Evolutionary conservation across 2,329 filamentous ascomycete species (phyloP), one percentile per base, ranked within the genome.

Genomic region (Aspergillus calidoustus): DNA sequence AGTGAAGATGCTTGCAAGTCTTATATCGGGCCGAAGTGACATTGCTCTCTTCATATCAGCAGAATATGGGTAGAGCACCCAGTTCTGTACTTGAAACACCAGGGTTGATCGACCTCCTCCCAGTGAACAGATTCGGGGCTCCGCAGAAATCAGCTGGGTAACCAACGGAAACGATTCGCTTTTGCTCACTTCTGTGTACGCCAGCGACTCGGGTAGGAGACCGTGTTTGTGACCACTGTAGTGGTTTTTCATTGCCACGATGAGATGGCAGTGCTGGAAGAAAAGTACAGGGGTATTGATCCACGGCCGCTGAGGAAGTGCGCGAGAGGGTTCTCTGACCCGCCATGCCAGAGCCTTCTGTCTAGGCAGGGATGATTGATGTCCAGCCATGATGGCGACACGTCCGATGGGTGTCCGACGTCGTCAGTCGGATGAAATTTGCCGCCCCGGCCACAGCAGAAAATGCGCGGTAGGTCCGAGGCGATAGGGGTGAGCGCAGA

Each of bases 401-500:
- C 19, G 19, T 19, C 19, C 19, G 19, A 19, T n/a, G 60, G 60
- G 34, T 50, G 60, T 19, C 11, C 19, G 22, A 54, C 22, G 19
- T 49, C 43, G n/a, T n/a, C 19, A 4, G 44, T 34, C 3, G 15
- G 51, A 23, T 54, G 49, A 15, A 58, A 49, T 15, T 54, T 51
- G 23, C 28, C 43, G 22, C 60, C 55, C 22, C 31, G 17, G 31
- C 34, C 46, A 5, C 38, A 51, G 34, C 46, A 47, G 30, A 54
- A 59, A 44, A 58, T 51, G 25, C 4, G n/a, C 23, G 50, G 47
- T 19, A 54, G 30, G 44, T 57, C 59, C 11, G 23, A 13, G 19
- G 49, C 38, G 22, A 61, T 15, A 30, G 54, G 28, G 43, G 11
- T 57, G 22, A 57, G 49, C 15, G 43, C 17, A 15, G 44, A 25